Base-by-base conservation (phyloP, 495 filamentous ascomycete species). In the Bacidia gigantensis region DNA sequence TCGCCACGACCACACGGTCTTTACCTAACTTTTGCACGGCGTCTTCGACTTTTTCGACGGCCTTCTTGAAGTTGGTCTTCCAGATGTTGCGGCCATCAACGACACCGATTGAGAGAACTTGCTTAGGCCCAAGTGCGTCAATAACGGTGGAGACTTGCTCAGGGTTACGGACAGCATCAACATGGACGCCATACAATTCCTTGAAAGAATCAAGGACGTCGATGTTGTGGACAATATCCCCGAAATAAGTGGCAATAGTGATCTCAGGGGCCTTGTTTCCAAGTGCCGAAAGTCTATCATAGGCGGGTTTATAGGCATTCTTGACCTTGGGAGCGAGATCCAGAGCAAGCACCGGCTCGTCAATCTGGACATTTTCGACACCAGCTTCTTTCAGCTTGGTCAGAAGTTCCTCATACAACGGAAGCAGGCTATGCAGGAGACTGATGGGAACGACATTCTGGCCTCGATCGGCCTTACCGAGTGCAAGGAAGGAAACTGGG, bases 1-100 rank as follows among this genome's bases (percentile, higher is more conserved):
- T 96, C 59, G 92, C 83, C 55, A 98, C 87, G 60, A 97, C 83
- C 64, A 98, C 89, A 61, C 93, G 85, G 55, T 96, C 88, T 72
- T 89, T 85, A 69, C 93, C 90, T 48, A 98, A 82, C 70, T 87
- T 85, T 73, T 94, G 84, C 64, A 95, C 74, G 56, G 89, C 90
- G 32, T 79, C 76, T 77, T 96, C 84, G 58, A 90, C 81, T 61
- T 77, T 78, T 73, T 86, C 87, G 59, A 96, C 88, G 57, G 90
- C 87, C 61, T 78, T 78, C 77, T 88, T 80, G 70, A 94, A 84
- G 79, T 95, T 87, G 71, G 87, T 95, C 87, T 98, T 97, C 92
- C 92, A 98, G 79, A 98, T 98, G 79, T 98, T 98, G 65, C 92
- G 86, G 60, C 92, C 93, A 63, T 97, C 89, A 57, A 98, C 92